A percentile compares a stretch with the other conserved stretches of the same genome.
phyloP scores from a whole-genome alignment of 345 rosid species.

The Sisymbrium altissimum region DNA sequence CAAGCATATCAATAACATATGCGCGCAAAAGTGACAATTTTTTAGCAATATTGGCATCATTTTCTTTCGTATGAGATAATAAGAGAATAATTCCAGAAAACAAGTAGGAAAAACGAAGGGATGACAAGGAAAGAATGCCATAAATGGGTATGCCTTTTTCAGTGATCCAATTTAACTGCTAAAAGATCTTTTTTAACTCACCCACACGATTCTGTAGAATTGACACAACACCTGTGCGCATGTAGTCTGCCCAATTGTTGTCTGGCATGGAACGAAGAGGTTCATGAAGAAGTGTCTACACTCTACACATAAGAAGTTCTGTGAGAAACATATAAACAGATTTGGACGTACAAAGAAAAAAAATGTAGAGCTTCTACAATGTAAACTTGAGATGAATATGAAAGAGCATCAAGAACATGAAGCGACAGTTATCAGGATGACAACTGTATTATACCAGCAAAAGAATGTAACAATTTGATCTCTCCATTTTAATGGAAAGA shows the following conservation, averaged over 20 bases:
- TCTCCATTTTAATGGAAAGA: no score
- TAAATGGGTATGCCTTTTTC: not conserved
- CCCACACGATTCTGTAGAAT: constrained; percentile 89
- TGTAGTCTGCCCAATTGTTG: constrained; percentile 56
- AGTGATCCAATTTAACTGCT: not conserved
- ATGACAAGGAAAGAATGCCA: not conserved
- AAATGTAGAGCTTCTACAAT: not conserved
- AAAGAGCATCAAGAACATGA: not conserved
- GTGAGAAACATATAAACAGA: constrained; percentile 14
- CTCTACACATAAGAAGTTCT: not conserved
- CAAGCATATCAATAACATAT: constrained; percentile 9
- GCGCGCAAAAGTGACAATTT: not conserved
- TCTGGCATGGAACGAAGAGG: constrained; percentile 47
- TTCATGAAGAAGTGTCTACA: constrained; percentile 61
- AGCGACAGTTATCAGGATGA: not conserved
- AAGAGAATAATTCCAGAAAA: not conserved
- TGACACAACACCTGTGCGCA: constrained; percentile 65
- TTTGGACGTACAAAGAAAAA: not conserved
- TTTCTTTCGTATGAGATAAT: not conserved
- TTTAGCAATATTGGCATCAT: not conserved
- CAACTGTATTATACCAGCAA: no score
- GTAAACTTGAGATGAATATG: not conserved
- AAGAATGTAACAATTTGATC: no score
- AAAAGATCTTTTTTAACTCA: constrained; percentile 35
- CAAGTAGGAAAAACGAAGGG: not conserved